Percentiles rank a stretch among this genome's conserved stretches.
Conservation (phyloP, 169 alveolate genomes). For the Amoebophrya sp. region DNA sequence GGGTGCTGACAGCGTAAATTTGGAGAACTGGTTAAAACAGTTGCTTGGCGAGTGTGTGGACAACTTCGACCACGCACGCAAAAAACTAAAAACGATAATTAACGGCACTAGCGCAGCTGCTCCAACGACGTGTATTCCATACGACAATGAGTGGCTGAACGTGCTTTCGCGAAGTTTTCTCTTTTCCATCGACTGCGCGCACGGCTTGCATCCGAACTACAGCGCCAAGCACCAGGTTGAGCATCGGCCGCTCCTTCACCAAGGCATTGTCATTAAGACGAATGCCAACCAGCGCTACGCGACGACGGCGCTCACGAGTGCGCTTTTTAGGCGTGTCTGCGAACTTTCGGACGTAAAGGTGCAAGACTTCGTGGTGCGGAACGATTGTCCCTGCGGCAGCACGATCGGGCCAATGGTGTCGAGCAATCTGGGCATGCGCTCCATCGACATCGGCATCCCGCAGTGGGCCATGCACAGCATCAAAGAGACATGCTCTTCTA, state of each 20-base stretch:
- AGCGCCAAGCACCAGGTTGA: constrained; percentile 80
- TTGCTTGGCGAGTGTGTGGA: background rate
- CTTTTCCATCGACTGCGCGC: constrained; percentile 78
- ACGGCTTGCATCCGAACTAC: constrained; percentile 88
- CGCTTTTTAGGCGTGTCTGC: constrained; percentile 37
- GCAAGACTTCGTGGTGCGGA: constrained; percentile 84
- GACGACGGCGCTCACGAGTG: constrained; percentile 58
- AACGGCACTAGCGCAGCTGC: background rate
- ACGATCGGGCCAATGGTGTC: constrained; percentile 90
- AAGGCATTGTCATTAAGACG: constrained; percentile 59
- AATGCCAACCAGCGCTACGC: constrained; percentile 84
- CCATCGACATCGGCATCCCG: constrained; percentile 87
- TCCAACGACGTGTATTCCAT: background rate
- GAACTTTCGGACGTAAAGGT: background rate
- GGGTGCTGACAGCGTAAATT: constrained; percentile 71
- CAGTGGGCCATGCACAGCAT: constrained; percentile 90
- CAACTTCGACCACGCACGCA: background rate
- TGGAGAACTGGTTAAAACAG: constrained; percentile 28
- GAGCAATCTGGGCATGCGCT: constrained; percentile 60
- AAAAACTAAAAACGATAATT: background rate
- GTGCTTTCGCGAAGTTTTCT: background rate
- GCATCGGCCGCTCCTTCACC: constrained; percentile 72
- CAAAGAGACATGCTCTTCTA: constrained; percentile 64
- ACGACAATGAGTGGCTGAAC: background rate
- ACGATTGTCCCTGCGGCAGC: constrained; percentile 87